phyloP scores from a whole-genome alignment of 495 filamentous ascomycete species.

The Penicillium alfredii region DNA sequence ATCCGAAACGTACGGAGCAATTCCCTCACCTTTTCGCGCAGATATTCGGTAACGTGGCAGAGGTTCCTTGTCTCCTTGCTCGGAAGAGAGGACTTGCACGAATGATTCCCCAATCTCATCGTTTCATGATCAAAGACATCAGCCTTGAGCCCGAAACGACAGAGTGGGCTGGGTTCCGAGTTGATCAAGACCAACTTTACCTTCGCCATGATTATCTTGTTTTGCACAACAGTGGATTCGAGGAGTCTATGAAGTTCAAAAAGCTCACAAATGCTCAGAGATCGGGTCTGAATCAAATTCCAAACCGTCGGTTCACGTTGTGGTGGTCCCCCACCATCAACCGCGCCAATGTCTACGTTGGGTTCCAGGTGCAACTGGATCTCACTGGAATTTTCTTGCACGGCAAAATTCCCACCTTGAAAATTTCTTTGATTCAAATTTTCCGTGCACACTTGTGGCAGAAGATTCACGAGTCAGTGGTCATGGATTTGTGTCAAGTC shows the following conservation, averaged over 20 bases:
- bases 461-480: conserved; percentile 98
- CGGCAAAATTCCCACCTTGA: conserved; percentile 97
- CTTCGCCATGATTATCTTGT: conserved; percentile 42
- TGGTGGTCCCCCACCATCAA: conserved; percentile 92
- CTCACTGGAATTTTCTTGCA: conserved; percentile 99
- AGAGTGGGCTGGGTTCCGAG: conserved; percentile 41
- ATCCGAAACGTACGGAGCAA: no score
- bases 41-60: no score
- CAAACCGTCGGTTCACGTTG: conserved; percentile 96
- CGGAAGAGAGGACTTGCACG: no score
- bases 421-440: conserved; percentile 98
- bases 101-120: conserved; percentile 21
- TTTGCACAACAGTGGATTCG: conserved; percentile 54
- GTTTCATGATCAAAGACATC: conserved; percentile 35
- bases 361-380: conserved; percentile 99
- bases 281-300: conserved; percentile 98
- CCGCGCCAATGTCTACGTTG: conserved; percentile 57
- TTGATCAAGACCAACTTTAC: conserved; percentile 46
- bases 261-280: conserved; percentile 98
- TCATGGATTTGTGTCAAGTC: conserved; percentile 99
- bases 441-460: conserved; percentile 99
- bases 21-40: no score
- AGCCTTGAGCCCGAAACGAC: conserved; percentile 30
- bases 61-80: no score
- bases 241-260: conserved; percentile 95